phyloP scores from a whole-genome alignment of 495 filamentous ascomycete genomes.

The Opeltia flavorubescens region DNA sequence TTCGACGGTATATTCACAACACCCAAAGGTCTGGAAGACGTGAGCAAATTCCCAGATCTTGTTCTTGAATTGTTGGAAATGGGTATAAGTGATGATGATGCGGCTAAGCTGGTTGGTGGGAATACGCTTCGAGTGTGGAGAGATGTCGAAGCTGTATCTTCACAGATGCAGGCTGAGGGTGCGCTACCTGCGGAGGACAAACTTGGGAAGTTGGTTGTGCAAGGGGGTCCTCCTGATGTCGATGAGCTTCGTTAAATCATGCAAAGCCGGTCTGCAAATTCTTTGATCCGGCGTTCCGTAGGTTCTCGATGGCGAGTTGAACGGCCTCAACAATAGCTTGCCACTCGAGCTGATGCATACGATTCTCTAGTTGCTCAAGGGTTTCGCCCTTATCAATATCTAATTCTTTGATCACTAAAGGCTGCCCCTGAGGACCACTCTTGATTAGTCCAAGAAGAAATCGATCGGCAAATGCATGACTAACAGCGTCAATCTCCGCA shows the following conservation, averaged over 20 bases:
- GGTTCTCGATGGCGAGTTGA: background rate
- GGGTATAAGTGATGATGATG: conserved; percentile 55
- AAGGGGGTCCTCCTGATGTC: too few relatives aligned
- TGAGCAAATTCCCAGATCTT: conserved; percentile 69
- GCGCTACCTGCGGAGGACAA: conserved; percentile 51
- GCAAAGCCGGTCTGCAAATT: too few relatives aligned
- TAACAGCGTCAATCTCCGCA: conserved; percentile 55
- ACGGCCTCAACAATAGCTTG: conserved; percentile 15
- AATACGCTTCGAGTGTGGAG: conserved; percentile 68
- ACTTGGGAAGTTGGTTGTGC: conserved; percentile 1
- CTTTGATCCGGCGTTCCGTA: background rate
- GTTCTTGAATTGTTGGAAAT: conserved; percentile 56
- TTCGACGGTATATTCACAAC: conserved; percentile 42
- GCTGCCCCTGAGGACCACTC: too few relatives aligned
- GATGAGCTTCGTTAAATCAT: too few relatives aligned
- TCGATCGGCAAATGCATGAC: too few relatives aligned
- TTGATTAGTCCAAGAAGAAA: too few relatives aligned
- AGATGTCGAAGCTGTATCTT: conserved; percentile 54
- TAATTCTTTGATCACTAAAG: conserved; percentile 62
- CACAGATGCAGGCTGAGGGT: conserved; percentile 43
- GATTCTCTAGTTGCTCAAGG: conserved; percentile 47
- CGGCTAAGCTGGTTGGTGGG: conserved; percentile 50
- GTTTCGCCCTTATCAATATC: conserved; percentile 50
- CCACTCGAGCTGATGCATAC: conserved; percentile 59
- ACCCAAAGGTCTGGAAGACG: conserved; percentile 50